Base-by-base conservation (phyloP, 345 rosid species). In the Dimocarpus longan region DNA sequence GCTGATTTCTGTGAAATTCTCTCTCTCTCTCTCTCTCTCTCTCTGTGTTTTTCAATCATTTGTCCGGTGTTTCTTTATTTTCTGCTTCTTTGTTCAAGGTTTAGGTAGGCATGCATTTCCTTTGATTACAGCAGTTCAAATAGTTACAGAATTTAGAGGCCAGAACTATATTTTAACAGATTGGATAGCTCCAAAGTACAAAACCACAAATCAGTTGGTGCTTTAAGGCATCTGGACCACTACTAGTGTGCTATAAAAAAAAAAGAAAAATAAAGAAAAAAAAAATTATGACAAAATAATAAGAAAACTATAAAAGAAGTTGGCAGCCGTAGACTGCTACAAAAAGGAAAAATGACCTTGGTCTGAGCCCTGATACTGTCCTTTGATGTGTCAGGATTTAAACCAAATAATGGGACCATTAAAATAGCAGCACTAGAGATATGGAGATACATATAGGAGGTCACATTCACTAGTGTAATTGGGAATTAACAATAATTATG, bases 1-100 rank as follows among this genome's bases (percentile, higher is more conserved):
- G 74, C 77, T 56, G 66, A 75, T 69, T 86, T 75, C 66, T 3
- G 75, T 78, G 62, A 48, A 57, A 56, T 77, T 68, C 26, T 68
- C 74, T 75, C 60, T 48, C 3, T 77, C 74, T 78, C 60, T 32
- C 37, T 32, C 37, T 32, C 37, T 32, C 37, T 32, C 37, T 32
- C 37, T 26, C 28, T 26, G n/a, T n/a, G n/a, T 2, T 68, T 43
- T 59, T 70, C 69, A 78, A 83, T 79, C 77, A 75, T 82, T 73
- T 26, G 44, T 39, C 66, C 2, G 68, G 66, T 56, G 12, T 44
- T 42, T 37, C 43, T 62, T 26, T 16, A 24, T 16, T 56, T 76
- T 52, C n/a, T 44, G 68, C 70, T 28, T 8, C 37, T 75, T 46
- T 64, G 46, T 16, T 16, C 18, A 12, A 44, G 40, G 19, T 42